A percentile compares a stretch with the other conserved stretches of the same genome.
Conservation (phyloP, 129 eudicot species). For the Centella asiatica region DNA sequence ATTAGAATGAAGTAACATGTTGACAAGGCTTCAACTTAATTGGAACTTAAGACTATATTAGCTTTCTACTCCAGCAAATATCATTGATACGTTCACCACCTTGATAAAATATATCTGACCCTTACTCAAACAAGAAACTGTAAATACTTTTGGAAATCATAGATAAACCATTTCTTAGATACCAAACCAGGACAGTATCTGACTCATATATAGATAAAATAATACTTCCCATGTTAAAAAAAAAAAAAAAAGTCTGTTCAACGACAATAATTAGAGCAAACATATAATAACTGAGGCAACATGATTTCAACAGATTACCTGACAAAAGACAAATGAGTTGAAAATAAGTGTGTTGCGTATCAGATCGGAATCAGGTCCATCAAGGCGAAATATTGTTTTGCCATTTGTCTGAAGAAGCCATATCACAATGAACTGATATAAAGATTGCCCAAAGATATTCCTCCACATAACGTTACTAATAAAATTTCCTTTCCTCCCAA, state of each 20-base stretch:
- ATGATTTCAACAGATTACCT: slow-evolving; percentile 39
- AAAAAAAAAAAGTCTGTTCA: no score
- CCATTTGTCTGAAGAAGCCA: slow-evolving; percentile 73
- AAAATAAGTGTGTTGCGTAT: slow-evolving; percentile 81
- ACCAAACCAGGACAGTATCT: not conserved
- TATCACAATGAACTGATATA: slow-evolving; percentile 70
- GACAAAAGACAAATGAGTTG: slow-evolving; percentile 90
- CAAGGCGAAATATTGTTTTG: slow-evolving; percentile 43
- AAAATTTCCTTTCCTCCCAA: slow-evolving; percentile 79
- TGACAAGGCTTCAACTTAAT: no score
- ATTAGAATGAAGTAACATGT: not conserved
- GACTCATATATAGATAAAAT: no score
- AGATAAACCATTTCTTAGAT: no score
- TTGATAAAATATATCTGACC: no score
- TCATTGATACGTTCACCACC: no score
- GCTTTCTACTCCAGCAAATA: no score
- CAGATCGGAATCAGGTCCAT: slow-evolving; percentile 49
- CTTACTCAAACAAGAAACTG: no score
- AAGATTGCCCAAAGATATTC: slow-evolving; percentile 75
- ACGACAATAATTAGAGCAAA: not conserved
- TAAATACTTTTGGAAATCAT: no score
- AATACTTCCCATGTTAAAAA: no score
- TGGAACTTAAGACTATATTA: no score
- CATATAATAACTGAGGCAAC: not conserved
- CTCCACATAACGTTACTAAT: slow-evolving; percentile 93